phyloP scores from a whole-genome alignment of 2,329 filamentous ascomycete species.

The Hypoxylon sp. region DNA sequence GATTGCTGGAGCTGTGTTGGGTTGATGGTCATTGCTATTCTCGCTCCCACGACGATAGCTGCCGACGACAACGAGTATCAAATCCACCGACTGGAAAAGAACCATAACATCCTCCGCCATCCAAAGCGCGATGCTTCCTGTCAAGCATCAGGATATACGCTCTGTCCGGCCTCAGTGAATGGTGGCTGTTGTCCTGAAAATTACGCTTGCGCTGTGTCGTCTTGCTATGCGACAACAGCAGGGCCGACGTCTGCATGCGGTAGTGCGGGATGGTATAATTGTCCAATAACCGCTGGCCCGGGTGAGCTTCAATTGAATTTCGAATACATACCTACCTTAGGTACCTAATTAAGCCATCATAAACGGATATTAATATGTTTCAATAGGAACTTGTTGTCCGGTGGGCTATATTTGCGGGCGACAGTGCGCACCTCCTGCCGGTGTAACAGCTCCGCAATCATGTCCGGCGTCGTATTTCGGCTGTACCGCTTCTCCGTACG shows the following conservation, averaged over 20 bases:
- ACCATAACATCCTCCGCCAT: conserved; percentile 40
- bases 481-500: conserved; percentile 64
- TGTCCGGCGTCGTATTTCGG: conserved; percentile 61
- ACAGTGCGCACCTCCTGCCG: conserved; percentile 60
- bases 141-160: conserved; percentile 35
- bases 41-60: conserved; percentile 27
- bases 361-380: conserved; percentile 6
- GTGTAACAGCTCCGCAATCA: conserved; percentile 54
- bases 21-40: conserved; percentile 35
- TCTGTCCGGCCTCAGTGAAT: conserved; percentile 46
- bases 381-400: conserved; percentile 60
- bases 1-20: conserved; percentile 33
- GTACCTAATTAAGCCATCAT: neutral
- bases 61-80: conserved; percentile 37
- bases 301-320: conserved; percentile 31
- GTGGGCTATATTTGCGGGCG: conserved; percentile 59
- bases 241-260: conserved; percentile 56
- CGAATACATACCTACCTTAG: no score
- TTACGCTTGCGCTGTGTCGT: conserved; percentile 62
- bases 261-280: conserved; percentile 56
- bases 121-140: conserved; percentile 48
- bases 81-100: conserved; percentile 47
- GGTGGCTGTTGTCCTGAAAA: conserved; percentile 63
- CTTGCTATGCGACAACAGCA: conserved; percentile 62
- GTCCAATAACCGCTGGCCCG: conserved; percentile 54